phyloP scores from a whole-genome alignment of 352 stramenopile species.

The Blastocystis sp. region DNA sequence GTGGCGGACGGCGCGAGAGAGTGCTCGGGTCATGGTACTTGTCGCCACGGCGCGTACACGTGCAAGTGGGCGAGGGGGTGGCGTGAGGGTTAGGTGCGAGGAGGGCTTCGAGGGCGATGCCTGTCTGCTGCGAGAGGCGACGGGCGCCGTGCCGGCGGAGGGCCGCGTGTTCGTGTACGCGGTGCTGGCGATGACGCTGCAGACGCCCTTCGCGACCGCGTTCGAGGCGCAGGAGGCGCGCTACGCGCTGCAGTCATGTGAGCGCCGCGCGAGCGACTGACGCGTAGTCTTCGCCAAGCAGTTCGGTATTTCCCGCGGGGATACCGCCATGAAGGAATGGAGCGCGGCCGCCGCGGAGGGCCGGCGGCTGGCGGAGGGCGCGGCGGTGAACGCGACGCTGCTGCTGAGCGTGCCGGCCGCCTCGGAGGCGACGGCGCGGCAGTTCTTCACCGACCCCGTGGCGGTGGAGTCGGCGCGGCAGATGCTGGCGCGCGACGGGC shows the following conservation, averaged over 20 bases:
- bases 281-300: background rate
- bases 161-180: conserved; percentile 22
- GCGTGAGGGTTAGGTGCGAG: background rate
- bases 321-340: background rate
- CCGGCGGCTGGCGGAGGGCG: background rate
- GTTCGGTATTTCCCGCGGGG: background rate
- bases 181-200: background rate
- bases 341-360: too few relatives aligned
- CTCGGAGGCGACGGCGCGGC: background rate
- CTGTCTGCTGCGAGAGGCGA: background rate
- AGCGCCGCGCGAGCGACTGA: background rate
- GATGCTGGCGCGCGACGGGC: background rate
- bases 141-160: background rate
- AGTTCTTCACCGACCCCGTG: background rate
- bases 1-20: background rate
- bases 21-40: conserved; percentile 31
- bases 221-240: conserved; percentile 6
- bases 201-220: background rate
- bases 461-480: background rate
- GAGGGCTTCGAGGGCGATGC: conserved; percentile 1
- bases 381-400: background rate
- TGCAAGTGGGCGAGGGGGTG: background rate
- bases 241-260: background rate
- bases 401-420: background rate
- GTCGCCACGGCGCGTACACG: background rate